Conservation (phyloP, 306 rosid species). For the Corylus heterophylla region DNA sequence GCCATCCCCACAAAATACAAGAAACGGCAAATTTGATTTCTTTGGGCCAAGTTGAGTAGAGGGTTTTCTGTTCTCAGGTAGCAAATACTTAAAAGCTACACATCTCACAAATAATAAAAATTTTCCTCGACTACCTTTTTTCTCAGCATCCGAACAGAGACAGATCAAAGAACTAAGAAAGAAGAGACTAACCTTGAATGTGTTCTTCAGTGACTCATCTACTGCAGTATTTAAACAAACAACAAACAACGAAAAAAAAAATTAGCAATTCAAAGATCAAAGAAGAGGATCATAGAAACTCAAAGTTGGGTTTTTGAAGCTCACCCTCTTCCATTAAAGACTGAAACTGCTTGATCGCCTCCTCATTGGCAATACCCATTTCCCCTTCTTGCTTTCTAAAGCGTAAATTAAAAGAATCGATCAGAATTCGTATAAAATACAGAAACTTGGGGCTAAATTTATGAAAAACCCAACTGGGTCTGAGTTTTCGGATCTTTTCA, state of each 20-base stretch:
- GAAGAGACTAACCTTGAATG: constrained; percentile 63
- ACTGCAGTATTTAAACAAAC: constrained; percentile 44
- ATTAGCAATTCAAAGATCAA: constrained; percentile 31
- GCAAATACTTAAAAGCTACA: constrained; percentile 2
- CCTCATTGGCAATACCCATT: constrained; percentile 70
- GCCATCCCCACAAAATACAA: too few relatives aligned
- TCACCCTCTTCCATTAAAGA: constrained; percentile 67
- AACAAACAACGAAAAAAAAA: constrained; percentile 1
- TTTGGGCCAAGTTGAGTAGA: background rate
- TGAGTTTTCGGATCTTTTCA: constrained; percentile 23
- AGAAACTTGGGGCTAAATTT: background rate
- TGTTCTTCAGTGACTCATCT: constrained; percentile 60
- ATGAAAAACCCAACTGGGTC: constrained; percentile 21
- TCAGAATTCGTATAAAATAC: constrained; percentile 25
- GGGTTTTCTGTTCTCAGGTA: background rate
- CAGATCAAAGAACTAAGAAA: constrained; percentile 31
- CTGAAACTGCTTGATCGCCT: constrained; percentile 73
- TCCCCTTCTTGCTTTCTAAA: constrained; percentile 18
- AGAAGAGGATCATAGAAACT: constrained; percentile 23
- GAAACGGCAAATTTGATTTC: background rate
- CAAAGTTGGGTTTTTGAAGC: constrained; percentile 18
- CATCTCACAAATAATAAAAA: constrained; percentile 7
- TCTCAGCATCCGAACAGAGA: constrained; percentile 14
- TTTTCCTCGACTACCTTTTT: background rate
- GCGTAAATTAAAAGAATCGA: background rate